A percentile compares a stretch with the other conserved stretches of the same genome.
Evolutionary conservation across 1,139 yeast genomes (phyloP).

Genomic region (Casaregolazyma lundiana): DNA sequence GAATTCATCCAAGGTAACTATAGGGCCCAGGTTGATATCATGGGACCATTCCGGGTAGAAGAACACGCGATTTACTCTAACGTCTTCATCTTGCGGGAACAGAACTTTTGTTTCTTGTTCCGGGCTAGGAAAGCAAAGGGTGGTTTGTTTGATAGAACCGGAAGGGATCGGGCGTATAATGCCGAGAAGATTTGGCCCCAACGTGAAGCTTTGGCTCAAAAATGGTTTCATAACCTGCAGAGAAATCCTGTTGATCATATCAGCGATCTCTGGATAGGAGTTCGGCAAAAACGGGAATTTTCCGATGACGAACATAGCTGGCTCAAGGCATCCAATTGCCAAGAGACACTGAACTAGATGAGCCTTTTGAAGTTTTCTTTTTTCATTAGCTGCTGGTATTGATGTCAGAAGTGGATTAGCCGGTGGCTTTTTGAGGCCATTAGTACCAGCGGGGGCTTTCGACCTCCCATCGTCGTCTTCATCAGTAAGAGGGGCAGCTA

Average conservation of each 20-base stretch:
- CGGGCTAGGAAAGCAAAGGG: conserved; percentile 1
- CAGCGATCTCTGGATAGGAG: conserved; percentile 49
- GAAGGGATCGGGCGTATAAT: conserved; percentile 2
- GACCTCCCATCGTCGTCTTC: conserved; percentile 40
- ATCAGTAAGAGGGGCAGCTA: conserved; percentile 78
- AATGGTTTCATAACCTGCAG: conserved; percentile 51
- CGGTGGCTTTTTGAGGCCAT: conserved; percentile 18
- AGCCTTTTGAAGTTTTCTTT: conserved; percentile 30
- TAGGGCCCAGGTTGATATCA: not conserved
- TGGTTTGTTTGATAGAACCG: conserved; percentile 5
- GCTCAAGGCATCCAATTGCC: conserved; percentile 60
- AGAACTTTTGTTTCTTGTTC: not conserved
- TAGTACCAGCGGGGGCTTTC: conserved; percentile 11
- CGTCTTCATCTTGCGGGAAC: conserved; percentile 2
- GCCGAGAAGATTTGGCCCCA: conserved; percentile 7
- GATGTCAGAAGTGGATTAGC: not conserved
- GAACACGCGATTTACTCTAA: conserved; percentile 1
- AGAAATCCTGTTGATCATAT: conserved; percentile 47
- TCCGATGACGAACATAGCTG: conserved; percentile 56
- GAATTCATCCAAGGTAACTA: conserved; percentile 40
- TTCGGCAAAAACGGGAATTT: conserved; percentile 61
- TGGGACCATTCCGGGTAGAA: conserved; percentile 4
- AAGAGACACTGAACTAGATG: conserved; percentile 52
- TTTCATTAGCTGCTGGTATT: conserved; percentile 10
- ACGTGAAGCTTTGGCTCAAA: conserved; percentile 26